Evolutionary conservation across 2,329 filamentous ascomycete genomes (phyloP).

Genomic region (Fusarium tricinctum): DNA sequence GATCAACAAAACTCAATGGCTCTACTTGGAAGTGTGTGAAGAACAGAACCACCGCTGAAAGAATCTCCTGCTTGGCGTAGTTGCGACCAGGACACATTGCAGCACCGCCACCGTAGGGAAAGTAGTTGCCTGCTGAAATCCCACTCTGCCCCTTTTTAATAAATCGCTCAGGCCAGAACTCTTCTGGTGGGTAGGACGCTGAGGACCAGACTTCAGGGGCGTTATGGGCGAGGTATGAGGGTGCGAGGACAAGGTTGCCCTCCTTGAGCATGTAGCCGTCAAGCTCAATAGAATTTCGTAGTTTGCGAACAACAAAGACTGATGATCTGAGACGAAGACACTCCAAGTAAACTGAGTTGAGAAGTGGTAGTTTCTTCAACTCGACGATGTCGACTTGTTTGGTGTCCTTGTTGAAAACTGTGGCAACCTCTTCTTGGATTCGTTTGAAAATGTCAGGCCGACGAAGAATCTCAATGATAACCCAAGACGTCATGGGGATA

Average conservation of each 20-base stretch:
- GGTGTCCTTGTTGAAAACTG: conserved; percentile 15
- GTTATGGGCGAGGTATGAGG: conserved; percentile 44
- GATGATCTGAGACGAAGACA: conserved; percentile 44
- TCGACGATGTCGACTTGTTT: conserved; percentile 26
- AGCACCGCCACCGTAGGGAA: conserved; percentile 47
- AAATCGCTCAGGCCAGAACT: conserved; percentile 46
- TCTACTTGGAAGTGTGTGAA: conserved; percentile 41
- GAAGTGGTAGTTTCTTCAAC: conserved; percentile 36
- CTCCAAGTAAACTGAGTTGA: conserved; percentile 44
- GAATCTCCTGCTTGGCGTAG: conserved; percentile 49
- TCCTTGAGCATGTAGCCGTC: conserved; percentile 44
- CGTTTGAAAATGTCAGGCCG: conserved; percentile 37
- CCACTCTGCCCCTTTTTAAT: conserved; percentile 31
- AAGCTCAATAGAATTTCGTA: conserved; percentile 41
- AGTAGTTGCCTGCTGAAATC: conserved; percentile 41
- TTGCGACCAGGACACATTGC: conserved; percentile 49
- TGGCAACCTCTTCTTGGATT: conserved; percentile 31
- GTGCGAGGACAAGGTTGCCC: conserved; percentile 43
- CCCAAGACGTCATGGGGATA: conserved; percentile 46
- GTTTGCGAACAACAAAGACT: conserved; percentile 43
- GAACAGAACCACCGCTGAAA: conserved; percentile 40
- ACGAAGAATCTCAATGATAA: conserved; percentile 43
- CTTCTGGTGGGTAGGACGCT: conserved; percentile 27
- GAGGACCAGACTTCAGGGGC: conserved; percentile 39
- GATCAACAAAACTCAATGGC: conserved; percentile 32